Conservation (phyloP, 108 stramenopile species). For the Skeletonema marinoi region DNA sequence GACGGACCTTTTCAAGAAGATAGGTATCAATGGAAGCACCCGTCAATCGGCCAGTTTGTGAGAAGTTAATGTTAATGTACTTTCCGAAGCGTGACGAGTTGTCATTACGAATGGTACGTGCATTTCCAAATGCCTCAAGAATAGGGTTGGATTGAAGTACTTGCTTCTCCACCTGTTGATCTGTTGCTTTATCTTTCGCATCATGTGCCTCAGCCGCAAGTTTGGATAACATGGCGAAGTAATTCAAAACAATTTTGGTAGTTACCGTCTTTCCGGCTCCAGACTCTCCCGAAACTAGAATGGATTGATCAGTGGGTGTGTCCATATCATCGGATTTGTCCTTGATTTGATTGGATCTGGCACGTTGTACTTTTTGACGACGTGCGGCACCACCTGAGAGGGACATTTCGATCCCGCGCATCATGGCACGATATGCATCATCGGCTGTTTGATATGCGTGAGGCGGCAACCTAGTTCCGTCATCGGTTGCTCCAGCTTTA, state of each 20-base stretch:
- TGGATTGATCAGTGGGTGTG: conserved; percentile 49
- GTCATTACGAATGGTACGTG: conserved; percentile 88
- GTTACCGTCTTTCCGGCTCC: conserved; percentile 72
- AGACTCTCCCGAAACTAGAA: conserved; percentile 55
- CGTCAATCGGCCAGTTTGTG: conserved; percentile 49
- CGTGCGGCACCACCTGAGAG: neutral
- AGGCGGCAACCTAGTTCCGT: conserved; percentile 49
- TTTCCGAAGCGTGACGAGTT: conserved; percentile 90
- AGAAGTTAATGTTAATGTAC: conserved; percentile 86
- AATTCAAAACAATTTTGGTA: conserved; percentile 59
- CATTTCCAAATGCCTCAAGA: conserved; percentile 93
- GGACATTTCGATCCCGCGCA: conserved; percentile 51
- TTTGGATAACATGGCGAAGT: conserved; percentile 55
- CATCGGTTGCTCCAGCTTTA: neutral
- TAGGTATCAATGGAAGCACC: conserved; percentile 85
- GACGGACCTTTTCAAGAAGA: conserved; percentile 80
- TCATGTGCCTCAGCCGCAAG: neutral
- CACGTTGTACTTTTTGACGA: conserved; percentile 3
- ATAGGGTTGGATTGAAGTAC: conserved; percentile 89
- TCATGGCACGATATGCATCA: conserved; percentile 80
- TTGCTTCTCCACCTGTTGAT: conserved; percentile 47
- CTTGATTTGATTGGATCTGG: conserved; percentile 5
- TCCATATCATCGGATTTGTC: conserved; percentile 27
- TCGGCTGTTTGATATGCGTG: conserved; percentile 84
- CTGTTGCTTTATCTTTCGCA: neutral